Evolutionary conservation across 306 rosid species (phyloP).

Genomic region (Bauhinia variegata): DNA sequence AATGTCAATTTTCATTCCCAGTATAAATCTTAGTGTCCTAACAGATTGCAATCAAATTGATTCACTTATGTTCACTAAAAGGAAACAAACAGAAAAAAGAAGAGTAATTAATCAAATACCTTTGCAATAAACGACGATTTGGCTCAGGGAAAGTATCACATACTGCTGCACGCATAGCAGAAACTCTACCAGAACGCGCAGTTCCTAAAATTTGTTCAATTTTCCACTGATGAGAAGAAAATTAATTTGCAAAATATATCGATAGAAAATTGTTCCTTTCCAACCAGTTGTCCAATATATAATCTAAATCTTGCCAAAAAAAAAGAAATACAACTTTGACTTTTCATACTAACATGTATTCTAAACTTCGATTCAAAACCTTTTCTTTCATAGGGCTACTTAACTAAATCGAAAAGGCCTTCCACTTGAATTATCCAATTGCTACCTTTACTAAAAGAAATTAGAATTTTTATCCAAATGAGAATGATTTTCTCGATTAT

Average conservation of each 20-base stretch:
- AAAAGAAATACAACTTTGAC: too few species aligned
- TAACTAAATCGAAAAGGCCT: background rate
- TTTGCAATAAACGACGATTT: conserved; percentile 85
- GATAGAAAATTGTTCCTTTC: too few species aligned
- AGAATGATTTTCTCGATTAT: background rate
- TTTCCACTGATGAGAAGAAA: conserved; percentile 31
- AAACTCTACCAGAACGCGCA: conserved; percentile 68
- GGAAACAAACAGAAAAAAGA: conserved; percentile 25
- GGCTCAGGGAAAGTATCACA: conserved; percentile 96
- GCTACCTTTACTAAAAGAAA: background rate
- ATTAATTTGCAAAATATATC: conserved; percentile 9
- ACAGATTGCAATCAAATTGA: background rate
- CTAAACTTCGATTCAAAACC: conserved; percentile 17
- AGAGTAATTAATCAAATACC: conserved; percentile 53
- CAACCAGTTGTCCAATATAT: too few species aligned
- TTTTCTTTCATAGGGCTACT: too few species aligned
- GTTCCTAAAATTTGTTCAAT: conserved; percentile 60
- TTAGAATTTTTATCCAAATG: background rate
- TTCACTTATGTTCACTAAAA: conserved; percentile 6
- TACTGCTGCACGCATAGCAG: conserved; percentile 84
- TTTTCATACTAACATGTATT: background rate
- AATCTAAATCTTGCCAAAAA: too few species aligned
- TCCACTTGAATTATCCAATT: background rate
- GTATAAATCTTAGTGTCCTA: too few species aligned
- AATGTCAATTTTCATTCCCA: conserved; percentile 18